A percentile compares a stretch with the other conserved stretches of the same genome.
phyloP scores from a whole-genome alignment of 2,329 filamentous ascomycete species.

The Phialemonium atrogriseum region DNA sequence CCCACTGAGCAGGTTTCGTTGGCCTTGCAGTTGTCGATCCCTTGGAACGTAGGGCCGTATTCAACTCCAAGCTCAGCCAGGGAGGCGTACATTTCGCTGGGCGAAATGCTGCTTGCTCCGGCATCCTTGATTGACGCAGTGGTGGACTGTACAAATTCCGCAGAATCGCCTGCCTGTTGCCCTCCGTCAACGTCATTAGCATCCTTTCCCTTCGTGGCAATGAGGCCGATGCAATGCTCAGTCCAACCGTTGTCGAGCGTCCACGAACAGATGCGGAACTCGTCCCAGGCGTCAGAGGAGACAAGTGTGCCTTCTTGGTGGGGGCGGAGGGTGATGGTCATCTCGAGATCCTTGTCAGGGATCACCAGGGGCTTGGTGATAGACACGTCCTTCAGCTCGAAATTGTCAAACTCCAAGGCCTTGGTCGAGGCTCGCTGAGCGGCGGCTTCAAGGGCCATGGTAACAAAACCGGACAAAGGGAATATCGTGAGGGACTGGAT shows the following conservation, averaged over 20 bases:
- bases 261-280: slow-evolving; percentile 49
- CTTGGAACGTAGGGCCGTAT: slow-evolving; percentile 45
- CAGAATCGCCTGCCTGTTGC: slow-evolving; percentile 18
- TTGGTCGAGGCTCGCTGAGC: slow-evolving; percentile 22
- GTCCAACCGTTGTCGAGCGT: slow-evolving; percentile 43
- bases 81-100: slow-evolving; percentile 33
- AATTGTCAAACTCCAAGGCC: slow-evolving; percentile 25
- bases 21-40: slow-evolving; percentile 35
- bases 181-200: slow-evolving; percentile 31
- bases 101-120: slow-evolving; percentile 20
- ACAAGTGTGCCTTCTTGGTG: slow-evolving; percentile 31
- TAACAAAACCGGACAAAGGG: slow-evolving; percentile 43
- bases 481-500: slow-evolving; percentile 50
- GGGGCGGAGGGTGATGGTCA: slow-evolving; percentile 36
- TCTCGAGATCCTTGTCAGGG: slow-evolving; percentile 39
- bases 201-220: slow-evolving; percentile 29
- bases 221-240: slow-evolving; percentile 48
- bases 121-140: slow-evolving; percentile 19
- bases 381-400: slow-evolving; percentile 37
- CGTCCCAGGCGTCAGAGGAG: slow-evolving; percentile 40
- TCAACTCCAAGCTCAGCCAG: slow-evolving; percentile 36
- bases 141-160: slow-evolving; percentile 19
- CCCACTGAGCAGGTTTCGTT: slow-evolving; percentile 22
- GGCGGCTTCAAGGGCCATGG: slow-evolving; percentile 42
- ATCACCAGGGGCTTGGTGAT: slow-evolving; percentile 38